phyloP scores from a whole-genome alignment of 192 early-diverging fungal genomes.

The Coemansia sp. region DNA sequence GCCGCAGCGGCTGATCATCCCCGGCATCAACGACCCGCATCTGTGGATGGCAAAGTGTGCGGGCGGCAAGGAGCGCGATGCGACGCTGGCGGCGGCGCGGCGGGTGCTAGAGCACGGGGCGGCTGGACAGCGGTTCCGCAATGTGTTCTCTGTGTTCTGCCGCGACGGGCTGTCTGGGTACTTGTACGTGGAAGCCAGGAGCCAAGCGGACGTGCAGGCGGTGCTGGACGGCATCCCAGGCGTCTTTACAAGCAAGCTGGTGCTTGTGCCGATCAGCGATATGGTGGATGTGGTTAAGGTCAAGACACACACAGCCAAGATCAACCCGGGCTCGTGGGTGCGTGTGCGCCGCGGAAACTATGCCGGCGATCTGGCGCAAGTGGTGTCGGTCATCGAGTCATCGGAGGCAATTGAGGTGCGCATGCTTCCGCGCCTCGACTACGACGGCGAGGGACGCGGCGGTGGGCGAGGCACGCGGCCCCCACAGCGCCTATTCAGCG shows the following conservation, averaged over 20 bases:
- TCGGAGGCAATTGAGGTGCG: conserved; percentile 66
- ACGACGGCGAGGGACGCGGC: conserved; percentile 44
- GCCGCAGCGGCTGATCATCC: conserved; percentile 77
- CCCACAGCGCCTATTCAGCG: conserved; percentile 72
- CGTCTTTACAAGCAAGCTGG: conserved; percentile 67
- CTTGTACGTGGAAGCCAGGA: conserved; percentile 87
- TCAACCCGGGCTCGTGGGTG: conserved; percentile 77
- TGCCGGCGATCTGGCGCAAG: conserved; percentile 89
- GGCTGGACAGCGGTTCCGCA: conserved; percentile 48
- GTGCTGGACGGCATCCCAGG: conserved; percentile 76
- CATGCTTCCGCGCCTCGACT: conserved; percentile 74
- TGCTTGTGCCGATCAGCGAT: conserved; percentile 85
- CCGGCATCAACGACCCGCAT: conserved; percentile 84
- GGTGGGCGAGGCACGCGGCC: conserved; percentile 56
- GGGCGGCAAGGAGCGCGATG: conserved; percentile 83
- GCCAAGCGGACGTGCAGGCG: conserved; percentile 73
- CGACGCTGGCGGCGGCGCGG: conserved; percentile 77
- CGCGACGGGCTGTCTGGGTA: conserved; percentile 85
- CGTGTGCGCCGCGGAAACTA: conserved; percentile 91
- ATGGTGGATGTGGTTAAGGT: conserved; percentile 88
- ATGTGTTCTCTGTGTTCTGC: conserved; percentile 79
- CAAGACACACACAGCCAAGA: conserved; percentile 57
- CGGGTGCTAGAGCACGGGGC: conserved; percentile 69
- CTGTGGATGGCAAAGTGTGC: conserved; percentile 87
- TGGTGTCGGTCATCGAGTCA: conserved; percentile 63